Evolutionary conservation across 768 basidiomycete genomes (phyloP), one percentile per base, ranked within the genome.

Genomic region (Daedaleopsis sinensis): DNA sequence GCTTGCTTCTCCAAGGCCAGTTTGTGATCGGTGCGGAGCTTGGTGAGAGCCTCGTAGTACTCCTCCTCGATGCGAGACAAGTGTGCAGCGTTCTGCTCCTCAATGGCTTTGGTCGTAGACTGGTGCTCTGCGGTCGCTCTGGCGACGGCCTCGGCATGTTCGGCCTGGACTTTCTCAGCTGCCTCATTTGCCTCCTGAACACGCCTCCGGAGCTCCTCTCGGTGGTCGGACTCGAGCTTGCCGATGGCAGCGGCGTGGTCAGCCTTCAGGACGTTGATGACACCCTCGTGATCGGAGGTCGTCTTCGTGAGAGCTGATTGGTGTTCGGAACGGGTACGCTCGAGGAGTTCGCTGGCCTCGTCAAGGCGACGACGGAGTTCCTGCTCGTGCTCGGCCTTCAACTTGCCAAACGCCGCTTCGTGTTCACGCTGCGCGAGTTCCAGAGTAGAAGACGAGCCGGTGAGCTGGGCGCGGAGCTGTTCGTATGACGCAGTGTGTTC

Each of bases 41-140:
- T 90, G 15, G 86, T 90, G 44, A 94, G 77, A 21, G 86, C 86
- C 59, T 92, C 87, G 71, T 93, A 91, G 68, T 92, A 93, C 70
- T 93, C 88, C 67, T 89, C 91, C 68, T 91, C 89, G 7, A 89
- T 91, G 54, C 80, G 82, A 62, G 85, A 85, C 15, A 91, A 80
- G 43, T 79, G 76, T 13, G 80, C 76, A 7, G 84, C 79, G 27
- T 83, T 74, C 62, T 84, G 80, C 12, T 85, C 85, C 46, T 88
- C 87, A 71, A 84, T 86, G 71, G 80, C 78, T 73, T 86, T 88
- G 61, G 87, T 71, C 11, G 71, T 66, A 54, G 83, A 83, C 15
- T 80, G 76, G 66, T 91, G 87, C 54, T 85, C 87, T 1, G 78
- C 75, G 16, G 72, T 70, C 24, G 81, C 70, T 70, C 82, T 84